A percentile compares a stretch with the other conserved stretches of the same genome.
Evolutionary conservation across 2,329 filamentous ascomycete species (phyloP).

Genomic region (Colletotrichum plurivorum): DNA sequence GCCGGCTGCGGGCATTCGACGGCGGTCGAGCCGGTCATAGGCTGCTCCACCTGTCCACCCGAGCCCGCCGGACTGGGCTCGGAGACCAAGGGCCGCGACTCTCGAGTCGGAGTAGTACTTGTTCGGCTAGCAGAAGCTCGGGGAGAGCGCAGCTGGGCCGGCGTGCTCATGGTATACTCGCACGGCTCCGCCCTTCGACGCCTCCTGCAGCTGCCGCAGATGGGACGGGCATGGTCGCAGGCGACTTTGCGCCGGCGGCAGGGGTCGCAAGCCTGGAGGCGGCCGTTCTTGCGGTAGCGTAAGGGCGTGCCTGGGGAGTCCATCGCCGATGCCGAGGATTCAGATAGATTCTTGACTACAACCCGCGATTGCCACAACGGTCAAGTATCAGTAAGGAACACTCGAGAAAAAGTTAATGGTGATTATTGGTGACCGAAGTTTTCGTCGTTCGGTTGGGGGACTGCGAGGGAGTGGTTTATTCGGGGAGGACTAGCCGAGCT

Average conservation of each 20-base stretch:
- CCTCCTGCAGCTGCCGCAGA: conserved; percentile 56
- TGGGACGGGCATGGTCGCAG: conserved; percentile 57
- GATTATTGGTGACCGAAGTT: background rate
- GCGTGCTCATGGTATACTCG: conserved; percentile 48
- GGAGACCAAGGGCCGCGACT: background rate
- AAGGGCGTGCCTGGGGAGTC: conserved; percentile 16
- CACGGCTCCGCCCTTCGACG: conserved; percentile 50
- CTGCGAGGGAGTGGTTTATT: too few relatives aligned
- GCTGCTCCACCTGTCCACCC: background rate
- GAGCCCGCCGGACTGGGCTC: background rate
- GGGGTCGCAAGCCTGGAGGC: conserved; percentile 49
- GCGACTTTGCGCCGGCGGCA: conserved; percentile 59
- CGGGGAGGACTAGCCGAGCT: too few relatives aligned
- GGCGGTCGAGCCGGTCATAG: conserved; percentile 1
- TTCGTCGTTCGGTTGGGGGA: background rate
- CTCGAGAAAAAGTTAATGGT: background rate
- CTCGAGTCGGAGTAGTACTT: background rate
- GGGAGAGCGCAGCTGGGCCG: conserved; percentile 2
- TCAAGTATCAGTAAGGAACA: background rate
- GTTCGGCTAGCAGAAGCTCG: background rate
- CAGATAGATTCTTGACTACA: background rate
- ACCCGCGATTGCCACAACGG: too few relatives aligned
- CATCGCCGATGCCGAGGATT: background rate
- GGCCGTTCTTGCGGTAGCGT: conserved; percentile 34
- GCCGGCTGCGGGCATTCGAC: background rate